Percentiles rank a stretch among this genome's conserved stretches.
phyloP scores from a whole-genome alignment of 495 filamentous ascomycete species.

The Aspergillus biplanus region DNA sequence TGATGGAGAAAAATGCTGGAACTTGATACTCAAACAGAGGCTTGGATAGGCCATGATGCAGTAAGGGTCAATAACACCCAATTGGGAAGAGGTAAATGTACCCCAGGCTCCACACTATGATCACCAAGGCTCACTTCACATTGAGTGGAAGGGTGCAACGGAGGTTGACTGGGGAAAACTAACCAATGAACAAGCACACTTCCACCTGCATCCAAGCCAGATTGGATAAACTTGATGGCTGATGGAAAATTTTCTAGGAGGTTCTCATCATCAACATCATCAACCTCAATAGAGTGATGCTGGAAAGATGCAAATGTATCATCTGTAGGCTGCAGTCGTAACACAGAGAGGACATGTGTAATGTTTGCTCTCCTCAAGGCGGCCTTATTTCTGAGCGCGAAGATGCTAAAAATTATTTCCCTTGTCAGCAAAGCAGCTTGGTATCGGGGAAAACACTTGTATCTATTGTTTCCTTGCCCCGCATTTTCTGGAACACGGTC shows the following conservation, averaged over 20 bases:
- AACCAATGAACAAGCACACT: conserved; percentile 78
- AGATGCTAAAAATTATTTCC: conserved; percentile 60
- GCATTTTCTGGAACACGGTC: background rate
- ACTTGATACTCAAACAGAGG: too few species aligned
- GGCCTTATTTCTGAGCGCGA: conserved; percentile 69
- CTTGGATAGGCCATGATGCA: background rate
- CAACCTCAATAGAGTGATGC: conserved; percentile 79
- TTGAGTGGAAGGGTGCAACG: conserved; percentile 3
- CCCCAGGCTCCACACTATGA: background rate
- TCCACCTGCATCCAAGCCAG: conserved; percentile 68
- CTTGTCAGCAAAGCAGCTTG: conserved; percentile 9
- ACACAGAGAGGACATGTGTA: conserved; percentile 88
- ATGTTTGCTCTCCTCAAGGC: conserved; percentile 72
- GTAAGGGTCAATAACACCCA: background rate
- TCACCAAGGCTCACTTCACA: background rate
- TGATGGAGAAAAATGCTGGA: too few species aligned
- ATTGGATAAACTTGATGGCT: conserved; percentile 80
- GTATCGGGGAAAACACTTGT: conserved; percentile 5
- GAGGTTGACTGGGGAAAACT: conserved; percentile 27
- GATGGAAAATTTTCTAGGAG: conserved; percentile 76
- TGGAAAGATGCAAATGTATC: conserved; percentile 50
- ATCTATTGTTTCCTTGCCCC: background rate
- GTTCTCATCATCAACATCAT: conserved; percentile 87
- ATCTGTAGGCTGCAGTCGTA: conserved; percentile 60
- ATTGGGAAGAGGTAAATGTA: background rate